phyloP scores from a whole-genome alignment of 2,329 filamentous ascomycete species.

The Ophiocordyceps camponoti-floridani region DNA sequence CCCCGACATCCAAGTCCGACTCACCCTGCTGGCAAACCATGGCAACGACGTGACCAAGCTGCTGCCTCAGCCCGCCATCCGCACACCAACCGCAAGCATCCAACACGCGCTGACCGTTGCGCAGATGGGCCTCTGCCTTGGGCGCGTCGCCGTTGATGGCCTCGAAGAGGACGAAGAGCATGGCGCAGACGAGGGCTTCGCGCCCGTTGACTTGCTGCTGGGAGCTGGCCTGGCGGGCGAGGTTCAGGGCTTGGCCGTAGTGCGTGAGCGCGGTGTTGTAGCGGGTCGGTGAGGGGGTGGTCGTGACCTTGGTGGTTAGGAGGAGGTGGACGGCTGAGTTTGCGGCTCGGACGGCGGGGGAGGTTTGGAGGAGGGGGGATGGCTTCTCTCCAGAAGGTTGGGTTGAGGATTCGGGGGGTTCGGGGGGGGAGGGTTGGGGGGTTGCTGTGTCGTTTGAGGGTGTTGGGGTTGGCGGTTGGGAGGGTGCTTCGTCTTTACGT shows the following conservation, averaged over 20 bases:
- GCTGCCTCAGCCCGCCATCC: slow-evolving; percentile 3
- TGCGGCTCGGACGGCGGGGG: slow-evolving; percentile 17
- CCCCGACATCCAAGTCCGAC: not conserved
- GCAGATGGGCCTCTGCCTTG: slow-evolving; percentile 16
- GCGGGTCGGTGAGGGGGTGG: slow-evolving; percentile 4
- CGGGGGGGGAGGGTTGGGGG: not conserved
- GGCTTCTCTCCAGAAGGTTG: slow-evolving; percentile 15
- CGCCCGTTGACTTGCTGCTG: slow-evolving; percentile 5
- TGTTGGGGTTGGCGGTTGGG: not conserved
- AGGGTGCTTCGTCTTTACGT: not conserved
- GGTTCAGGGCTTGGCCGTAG: slow-evolving; percentile 14
- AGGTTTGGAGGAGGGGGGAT: slow-evolving; percentile 16
- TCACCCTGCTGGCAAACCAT: not conserved
- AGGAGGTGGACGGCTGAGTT: slow-evolving; percentile 18
- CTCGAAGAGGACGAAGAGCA: slow-evolving; percentile 20
- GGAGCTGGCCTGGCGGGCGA: slow-evolving; percentile 7
- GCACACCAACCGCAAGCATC: slow-evolving; percentile 10
- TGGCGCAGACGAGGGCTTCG: slow-evolving; percentile 15
- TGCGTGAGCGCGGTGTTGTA: slow-evolving; percentile 15
- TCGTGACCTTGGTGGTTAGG: slow-evolving; percentile 8
- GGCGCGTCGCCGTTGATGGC: slow-evolving; percentile 16
- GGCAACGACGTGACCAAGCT: slow-evolving; percentile 5
- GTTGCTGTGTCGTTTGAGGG: not conserved
- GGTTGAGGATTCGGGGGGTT: slow-evolving; percentile 10
- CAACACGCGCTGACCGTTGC: slow-evolving; percentile 17